A percentile compares a stretch with the other conserved stretches of the same genome.
Conservation (phyloP, 306 rosid genomes). For the Arachis hypogaea region DNA sequence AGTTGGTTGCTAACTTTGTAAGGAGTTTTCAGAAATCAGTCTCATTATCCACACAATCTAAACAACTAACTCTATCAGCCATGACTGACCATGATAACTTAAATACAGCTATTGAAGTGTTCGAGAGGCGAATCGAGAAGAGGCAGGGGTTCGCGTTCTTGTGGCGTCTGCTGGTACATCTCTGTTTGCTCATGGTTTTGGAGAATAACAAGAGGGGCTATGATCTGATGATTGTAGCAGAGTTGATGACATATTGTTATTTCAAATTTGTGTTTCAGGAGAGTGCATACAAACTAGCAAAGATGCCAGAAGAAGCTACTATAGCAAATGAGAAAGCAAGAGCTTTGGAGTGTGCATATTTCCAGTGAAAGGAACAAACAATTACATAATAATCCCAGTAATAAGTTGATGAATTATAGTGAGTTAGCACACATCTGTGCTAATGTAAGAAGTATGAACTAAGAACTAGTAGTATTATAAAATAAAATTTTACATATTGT, state of each 20-base stretch:
- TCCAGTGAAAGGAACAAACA: slow-evolving; percentile 38
- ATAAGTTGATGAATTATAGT: too few species aligned
- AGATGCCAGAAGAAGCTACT: slow-evolving; percentile 59
- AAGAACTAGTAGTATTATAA: too few species aligned
- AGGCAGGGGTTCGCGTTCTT: slow-evolving; percentile 70
- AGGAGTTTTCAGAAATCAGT: too few species aligned
- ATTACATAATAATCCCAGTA: slow-evolving; percentile 8
- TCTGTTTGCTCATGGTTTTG: not conserved
- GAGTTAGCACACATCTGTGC: not conserved
- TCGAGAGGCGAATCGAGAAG: slow-evolving; percentile 58
- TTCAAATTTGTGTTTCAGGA: slow-evolving; percentile 48
- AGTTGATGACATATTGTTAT: not conserved
- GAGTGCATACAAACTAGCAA: slow-evolving; percentile 49
- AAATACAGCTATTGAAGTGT: slow-evolving; percentile 58
- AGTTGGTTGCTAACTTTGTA: too few species aligned
- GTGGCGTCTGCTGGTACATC: slow-evolving; percentile 79
- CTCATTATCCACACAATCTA: too few species aligned
- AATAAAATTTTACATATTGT: too few species aligned
- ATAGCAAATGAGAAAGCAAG: slow-evolving; percentile 53
- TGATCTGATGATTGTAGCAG: not conserved
- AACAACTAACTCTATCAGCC: not conserved
- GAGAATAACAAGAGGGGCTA: not conserved
- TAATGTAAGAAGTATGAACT: not conserved
- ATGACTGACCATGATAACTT: not conserved
- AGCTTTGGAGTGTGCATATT: slow-evolving; percentile 57